These are phyloP conservation scores for Takakia lepidozioides DNA, from an alignment of 225 moss, liverwort and hornwort genomes.

Conservation along the genomic window DNA sequence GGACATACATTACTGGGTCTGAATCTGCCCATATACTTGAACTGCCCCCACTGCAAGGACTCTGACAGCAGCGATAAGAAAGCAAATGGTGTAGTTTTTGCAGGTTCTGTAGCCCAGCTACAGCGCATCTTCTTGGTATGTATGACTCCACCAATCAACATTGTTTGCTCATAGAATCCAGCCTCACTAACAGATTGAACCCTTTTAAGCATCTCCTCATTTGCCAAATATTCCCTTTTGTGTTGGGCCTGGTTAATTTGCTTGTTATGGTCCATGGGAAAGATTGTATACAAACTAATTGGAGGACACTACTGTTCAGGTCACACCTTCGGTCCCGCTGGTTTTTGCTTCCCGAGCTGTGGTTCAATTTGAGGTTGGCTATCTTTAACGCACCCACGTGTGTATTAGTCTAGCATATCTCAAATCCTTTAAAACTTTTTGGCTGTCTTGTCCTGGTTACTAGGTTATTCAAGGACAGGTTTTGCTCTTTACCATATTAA, in stretches of 20 bases:
- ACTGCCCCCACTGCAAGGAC: constrained; percentile 82
- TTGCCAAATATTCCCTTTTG: not conserved
- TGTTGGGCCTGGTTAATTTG: not conserved
- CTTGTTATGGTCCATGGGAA: too few relatives aligned
- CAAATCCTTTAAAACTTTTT: too few relatives aligned
- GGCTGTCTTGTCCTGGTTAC: not conserved
- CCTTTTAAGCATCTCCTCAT: not conserved
- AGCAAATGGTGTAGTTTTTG: constrained; percentile 45
- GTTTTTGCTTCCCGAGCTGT: constrained; percentile 63
- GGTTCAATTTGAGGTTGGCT: constrained; percentile 85
- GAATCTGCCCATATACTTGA: constrained; percentile 85
- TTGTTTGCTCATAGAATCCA: too few relatives aligned
- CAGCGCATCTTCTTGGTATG: constrained; percentile 91
- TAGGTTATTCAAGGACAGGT: not conserved
- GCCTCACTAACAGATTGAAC: too few relatives aligned
- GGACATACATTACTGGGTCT: constrained; percentile 69
- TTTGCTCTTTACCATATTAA: not conserved
- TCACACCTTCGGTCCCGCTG: constrained; percentile 75
- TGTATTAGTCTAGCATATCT: too few relatives aligned
- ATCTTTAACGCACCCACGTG: too few relatives aligned
- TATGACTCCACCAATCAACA: not conserved
- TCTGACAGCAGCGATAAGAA: constrained; percentile 43
- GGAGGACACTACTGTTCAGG: constrained; percentile 33
- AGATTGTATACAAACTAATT: not conserved
- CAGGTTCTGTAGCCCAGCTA: constrained; percentile 86